phyloP scores from a whole-genome alignment of 768 basidiomycete species.

The Mycena leptocephala region DNA sequence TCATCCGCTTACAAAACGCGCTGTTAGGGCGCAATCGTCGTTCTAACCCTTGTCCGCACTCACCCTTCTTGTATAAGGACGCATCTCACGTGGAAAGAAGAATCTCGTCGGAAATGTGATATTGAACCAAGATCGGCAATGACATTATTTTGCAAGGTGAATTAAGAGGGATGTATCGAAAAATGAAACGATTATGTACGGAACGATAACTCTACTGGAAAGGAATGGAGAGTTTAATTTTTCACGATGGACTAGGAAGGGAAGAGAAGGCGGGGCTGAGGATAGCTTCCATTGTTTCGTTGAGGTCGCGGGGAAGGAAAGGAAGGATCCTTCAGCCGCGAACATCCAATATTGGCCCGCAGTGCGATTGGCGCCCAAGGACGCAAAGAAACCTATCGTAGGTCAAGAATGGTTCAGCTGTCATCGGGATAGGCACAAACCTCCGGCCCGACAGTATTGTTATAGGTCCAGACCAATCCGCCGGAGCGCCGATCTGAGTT shows the following conservation, averaged over 20 bases:
- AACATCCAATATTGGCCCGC: conserved; percentile 36
- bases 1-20: not conserved
- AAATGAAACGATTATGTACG: conserved; percentile 28
- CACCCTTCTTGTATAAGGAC: no score
- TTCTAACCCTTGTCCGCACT: not conserved
- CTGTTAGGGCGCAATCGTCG: not conserved
- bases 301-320: conserved; percentile 21
- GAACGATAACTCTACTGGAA: conserved; percentile 19
- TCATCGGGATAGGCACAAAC: not conserved
- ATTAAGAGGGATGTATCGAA: conserved; percentile 16
- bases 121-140: not conserved
- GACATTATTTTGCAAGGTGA: conserved; percentile 10
- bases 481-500: conserved; percentile 20
- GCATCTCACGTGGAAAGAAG: no score
- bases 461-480: conserved; percentile 32
- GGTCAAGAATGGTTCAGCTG: not conserved
- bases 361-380: conserved; percentile 19
- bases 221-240: not conserved
- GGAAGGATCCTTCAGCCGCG: conserved; percentile 28
- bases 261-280: conserved; percentile 18
- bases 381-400: conserved; percentile 17
- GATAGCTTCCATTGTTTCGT: not conserved
- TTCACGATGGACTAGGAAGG: not conserved
- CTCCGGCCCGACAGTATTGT: conserved; percentile 22
- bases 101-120: not conserved